Conservation (phyloP, 768 basidiomycete species). For the Phallus indusiatus region DNA sequence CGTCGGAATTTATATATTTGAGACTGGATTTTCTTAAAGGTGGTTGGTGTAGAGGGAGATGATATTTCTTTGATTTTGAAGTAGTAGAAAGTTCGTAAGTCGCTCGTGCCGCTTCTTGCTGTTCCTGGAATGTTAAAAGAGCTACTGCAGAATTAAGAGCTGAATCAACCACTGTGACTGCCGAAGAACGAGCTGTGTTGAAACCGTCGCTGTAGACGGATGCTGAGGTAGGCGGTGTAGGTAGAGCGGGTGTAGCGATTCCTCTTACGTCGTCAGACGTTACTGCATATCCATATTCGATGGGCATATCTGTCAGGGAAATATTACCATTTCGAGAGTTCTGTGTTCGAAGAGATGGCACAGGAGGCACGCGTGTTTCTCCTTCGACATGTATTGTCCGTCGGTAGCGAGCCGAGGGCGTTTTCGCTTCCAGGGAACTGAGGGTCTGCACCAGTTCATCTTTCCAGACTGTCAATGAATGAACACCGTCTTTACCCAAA, state of each 20-base stretch:
- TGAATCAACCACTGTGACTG: constrained; percentile 30
- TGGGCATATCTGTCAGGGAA: constrained; percentile 27
- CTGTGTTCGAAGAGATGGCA: neutral
- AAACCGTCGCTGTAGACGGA: constrained; percentile 19
- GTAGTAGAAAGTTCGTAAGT: constrained; percentile 25
- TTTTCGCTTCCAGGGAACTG: constrained; percentile 21
- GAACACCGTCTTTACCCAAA: constrained; percentile 50
- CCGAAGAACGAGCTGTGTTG: constrained; percentile 43
- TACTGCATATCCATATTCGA: constrained; percentile 3
- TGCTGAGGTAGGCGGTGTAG: constrained; percentile 4
- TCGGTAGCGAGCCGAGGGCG: neutral
- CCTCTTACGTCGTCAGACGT: neutral
- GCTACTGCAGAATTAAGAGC: too few species aligned
- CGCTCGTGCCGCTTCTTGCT: constrained; percentile 26
- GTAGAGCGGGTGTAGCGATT: neutral
- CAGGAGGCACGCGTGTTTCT: neutral
- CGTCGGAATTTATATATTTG: constrained; percentile 54
- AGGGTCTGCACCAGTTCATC: constrained; percentile 45
- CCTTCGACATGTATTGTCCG: constrained; percentile 1
- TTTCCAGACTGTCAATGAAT: constrained; percentile 41
- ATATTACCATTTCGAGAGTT: neutral
- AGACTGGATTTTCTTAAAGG: constrained; percentile 45
- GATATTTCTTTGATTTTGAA: constrained; percentile 16
- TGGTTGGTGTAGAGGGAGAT: constrained; percentile 13
- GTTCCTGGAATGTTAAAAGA: constrained; percentile 1